Base-by-base conservation (phyloP, 352 stramenopile genomes). In the Pythium phragmiticola region DNA sequence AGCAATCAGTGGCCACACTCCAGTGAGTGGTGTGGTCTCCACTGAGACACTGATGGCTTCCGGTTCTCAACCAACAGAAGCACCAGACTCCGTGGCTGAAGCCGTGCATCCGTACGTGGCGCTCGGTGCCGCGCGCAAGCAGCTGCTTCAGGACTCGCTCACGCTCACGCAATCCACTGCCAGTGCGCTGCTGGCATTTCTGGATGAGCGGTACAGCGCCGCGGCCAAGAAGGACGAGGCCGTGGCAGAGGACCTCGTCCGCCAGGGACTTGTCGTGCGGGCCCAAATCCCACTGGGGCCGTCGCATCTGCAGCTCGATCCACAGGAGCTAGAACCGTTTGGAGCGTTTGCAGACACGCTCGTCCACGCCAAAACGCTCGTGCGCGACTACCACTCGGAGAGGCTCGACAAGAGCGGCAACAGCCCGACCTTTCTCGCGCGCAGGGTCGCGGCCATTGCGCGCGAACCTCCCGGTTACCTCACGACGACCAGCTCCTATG, bases 211-310 rank as follows among this genome's bases (percentile, higher is more conserved):
- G 11, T 76, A 84, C 14, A 43, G 53, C 8, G 74, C 84, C 30
- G 84, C 84, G 1, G 57, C 72, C 4, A 46, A 65, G 0, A 61
- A 67, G 0, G 84, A 94, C 45, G 70, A 80, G 17, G 62, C 57
- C 26, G 69, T 82, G 16, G 82, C 74, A 2, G 49, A 74, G 9
- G 57, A 83, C n/a, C 56, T 94, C 21, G 77, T 74, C 34, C 55
- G 66, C 0, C 62, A 77, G 21, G 84, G 84, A 17, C 74, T 94
- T n/a, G 77, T 90, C 19, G 54, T 90, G 23, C 89, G 87, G 45
- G 77, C 79, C 12, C 84, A 94, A 59, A 85, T 92, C 53, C 84
- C 84, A 1, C 75, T 94, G 41, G 84, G 82, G 1, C 79, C 82
- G 2, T 87, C 84, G 4, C 76, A 77, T 43, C 65, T 92, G 37